These are phyloP conservation scores for Colletotrichum gigasporum DNA, from an alignment of 2,329 filamentous ascomycete genomes.

Conservation along the genomic window DNA sequence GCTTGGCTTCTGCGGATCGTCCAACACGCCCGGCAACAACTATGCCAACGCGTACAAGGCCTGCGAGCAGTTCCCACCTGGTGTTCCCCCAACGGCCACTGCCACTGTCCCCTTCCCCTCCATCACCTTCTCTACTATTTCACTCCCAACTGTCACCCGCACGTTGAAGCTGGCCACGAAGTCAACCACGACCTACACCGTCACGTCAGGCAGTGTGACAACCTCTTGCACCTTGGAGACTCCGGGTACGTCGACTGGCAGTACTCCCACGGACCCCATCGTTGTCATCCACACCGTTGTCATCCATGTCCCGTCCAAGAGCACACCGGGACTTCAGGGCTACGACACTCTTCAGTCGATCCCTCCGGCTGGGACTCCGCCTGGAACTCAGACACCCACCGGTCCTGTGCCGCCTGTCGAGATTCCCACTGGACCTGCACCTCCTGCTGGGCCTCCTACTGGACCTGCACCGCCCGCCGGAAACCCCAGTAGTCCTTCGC, in stretches of 20 bases:
- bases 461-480: neutral
- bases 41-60: slow-evolving; percentile 24
- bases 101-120: neutral
- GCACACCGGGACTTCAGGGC: neutral
- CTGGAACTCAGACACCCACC: neutral
- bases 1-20: slow-evolving; percentile 15
- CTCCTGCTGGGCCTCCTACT: too few relatives aligned
- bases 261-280: neutral
- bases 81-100: neutral
- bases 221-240: neutral
- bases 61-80: neutral
- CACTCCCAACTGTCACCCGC: slow-evolving; percentile 23
- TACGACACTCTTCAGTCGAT: slow-evolving; percentile 2
- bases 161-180: slow-evolving; percentile 14
- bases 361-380: neutral
- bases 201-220: neutral
- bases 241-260: neutral
- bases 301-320: slow-evolving; percentile 12
- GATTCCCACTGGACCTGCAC: too few relatives aligned
- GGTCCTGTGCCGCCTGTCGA: neutral
- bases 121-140: slow-evolving; percentile 17
- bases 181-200: slow-evolving; percentile 12
- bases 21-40: neutral
- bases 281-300: slow-evolving; percentile 18
- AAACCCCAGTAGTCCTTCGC: too few relatives aligned